Conservation (phyloP, 2,329 filamentous ascomycete species). For the Ceratocystis cacaofunesta region DNA sequence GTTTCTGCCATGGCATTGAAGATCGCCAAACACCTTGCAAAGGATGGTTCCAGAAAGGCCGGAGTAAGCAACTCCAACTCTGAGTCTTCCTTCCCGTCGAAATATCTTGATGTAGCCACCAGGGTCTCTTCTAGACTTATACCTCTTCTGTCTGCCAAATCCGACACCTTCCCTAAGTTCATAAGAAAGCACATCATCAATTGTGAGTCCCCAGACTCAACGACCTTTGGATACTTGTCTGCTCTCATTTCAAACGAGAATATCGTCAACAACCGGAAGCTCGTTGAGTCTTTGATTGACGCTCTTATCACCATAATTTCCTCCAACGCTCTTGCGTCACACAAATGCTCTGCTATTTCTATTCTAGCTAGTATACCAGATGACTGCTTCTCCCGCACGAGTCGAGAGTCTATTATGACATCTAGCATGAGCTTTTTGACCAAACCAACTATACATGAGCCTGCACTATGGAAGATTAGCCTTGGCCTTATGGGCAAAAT, state of each 20-base stretch:
- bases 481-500: conserved; percentile 27
- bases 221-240: conserved; percentile 12
- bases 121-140: conserved; percentile 13
- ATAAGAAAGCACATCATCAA: conserved; percentile 11
- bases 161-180: conserved; percentile 15
- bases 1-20: conserved; percentile 23
- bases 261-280: conserved; percentile 16
- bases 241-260: conserved; percentile 17
- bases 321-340: neutral
- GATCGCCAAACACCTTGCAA: conserved; percentile 25
- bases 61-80: neutral
- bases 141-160: conserved; percentile 15
- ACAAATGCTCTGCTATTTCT: conserved; percentile 10
- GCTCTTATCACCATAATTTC: conserved; percentile 13
- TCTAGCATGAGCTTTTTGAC: conserved; percentile 13
- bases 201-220: conserved; percentile 1
- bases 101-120: conserved; percentile 15
- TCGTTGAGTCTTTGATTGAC: conserved; percentile 16
- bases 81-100: neutral
- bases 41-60: conserved; percentile 21
- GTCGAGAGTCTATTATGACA: conserved; percentile 15
- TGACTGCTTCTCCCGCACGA: conserved; percentile 17
- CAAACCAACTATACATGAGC: conserved; percentile 2
- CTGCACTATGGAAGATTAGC: conserved; percentile 15
- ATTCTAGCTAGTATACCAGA: conserved; percentile 15